Evolutionary conservation across 73 alveolate genomes (phyloP), one percentile per base, ranked within the genome.

Genomic region (Paramecium pentaurelia): DNA sequence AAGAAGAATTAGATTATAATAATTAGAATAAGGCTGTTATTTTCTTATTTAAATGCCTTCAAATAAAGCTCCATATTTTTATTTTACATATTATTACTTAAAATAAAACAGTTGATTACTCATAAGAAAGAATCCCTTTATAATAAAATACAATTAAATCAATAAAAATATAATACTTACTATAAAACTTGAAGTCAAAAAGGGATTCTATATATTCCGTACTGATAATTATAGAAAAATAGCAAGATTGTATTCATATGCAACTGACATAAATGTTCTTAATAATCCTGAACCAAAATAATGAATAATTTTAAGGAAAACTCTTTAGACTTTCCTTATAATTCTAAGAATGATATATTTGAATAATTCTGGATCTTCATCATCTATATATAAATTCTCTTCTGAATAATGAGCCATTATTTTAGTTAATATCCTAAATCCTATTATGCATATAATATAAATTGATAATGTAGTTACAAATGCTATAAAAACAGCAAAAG

Each of bases 201-300:
- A 71, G 34, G 42, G 59, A 16, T 36, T 36, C 32, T 71, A 2
- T 1, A 18, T 32, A 32, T 30, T 32, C 0, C n/a, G 12, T 10
- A 10, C 59, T 28, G 14, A 32, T 28, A 71, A 71, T 11, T 71
- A 27, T 18, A 71, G 86, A 36, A 71, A 71, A 7, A 71, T 30
- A 10, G 86, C 86, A 27, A 71, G 42, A 6, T 71, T 71, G 6
- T 10, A 71, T 22, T 71, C 86, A 36, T 27, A 71, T 32, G 86
- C 86, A 12, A 71, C 86, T 8, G 86, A 32, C 86, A 71, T 71
- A 34, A 32, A 71, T 3, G 86, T 71, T 71, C 86, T 71, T 34
- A 71, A 71, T 12, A 71, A 28, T 28, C 86, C 86, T 12, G 86
- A 71, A 22, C 42, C 18, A 71, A 71, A 27, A 8, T 22, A 32